Conservation (phyloP, 2,329 filamentous ascomycete genomes). For the Diaporthe vexans region DNA sequence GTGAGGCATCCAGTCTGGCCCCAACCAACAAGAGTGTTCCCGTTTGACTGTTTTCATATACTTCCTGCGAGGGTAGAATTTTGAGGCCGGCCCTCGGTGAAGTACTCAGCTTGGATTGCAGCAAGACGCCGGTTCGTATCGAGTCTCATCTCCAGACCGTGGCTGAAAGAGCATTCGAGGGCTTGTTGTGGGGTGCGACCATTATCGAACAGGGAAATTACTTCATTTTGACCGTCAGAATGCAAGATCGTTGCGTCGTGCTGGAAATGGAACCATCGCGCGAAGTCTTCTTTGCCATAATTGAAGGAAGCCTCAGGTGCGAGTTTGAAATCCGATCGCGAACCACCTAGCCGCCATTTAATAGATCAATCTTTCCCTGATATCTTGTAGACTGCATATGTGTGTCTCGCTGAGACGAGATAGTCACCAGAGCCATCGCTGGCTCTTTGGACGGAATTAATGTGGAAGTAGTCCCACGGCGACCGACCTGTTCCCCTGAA, state of each 20-base stretch:
- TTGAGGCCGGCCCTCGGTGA: background rate
- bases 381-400: slow-evolving; percentile 61
- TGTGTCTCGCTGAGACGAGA: slow-evolving; percentile 64
- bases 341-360: slow-evolving; percentile 55
- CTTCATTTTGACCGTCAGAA: background rate
- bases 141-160: background rate
- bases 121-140: background rate
- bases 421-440: slow-evolving; percentile 55
- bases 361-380: slow-evolving; percentile 60
- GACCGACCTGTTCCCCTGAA: background rate
- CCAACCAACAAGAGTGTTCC: slow-evolving; percentile 2
- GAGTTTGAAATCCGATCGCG: slow-evolving; percentile 32
- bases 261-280: slow-evolving; percentile 11
- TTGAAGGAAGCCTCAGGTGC: slow-evolving; percentile 49
- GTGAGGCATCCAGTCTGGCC: background rate
- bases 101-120: background rate
- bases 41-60: background rate
- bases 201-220: slow-evolving; percentile 4
- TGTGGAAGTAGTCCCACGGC: slow-evolving; percentile 68
- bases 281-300: slow-evolving; percentile 48
- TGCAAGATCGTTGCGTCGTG: background rate
- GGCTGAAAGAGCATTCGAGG: background rate
- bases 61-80: background rate
- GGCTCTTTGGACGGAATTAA: slow-evolving; percentile 69
- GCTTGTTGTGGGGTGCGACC: background rate